phyloP scores from a whole-genome alignment of 345 rosid genomes.

The Citrus mangshanensis region DNA sequence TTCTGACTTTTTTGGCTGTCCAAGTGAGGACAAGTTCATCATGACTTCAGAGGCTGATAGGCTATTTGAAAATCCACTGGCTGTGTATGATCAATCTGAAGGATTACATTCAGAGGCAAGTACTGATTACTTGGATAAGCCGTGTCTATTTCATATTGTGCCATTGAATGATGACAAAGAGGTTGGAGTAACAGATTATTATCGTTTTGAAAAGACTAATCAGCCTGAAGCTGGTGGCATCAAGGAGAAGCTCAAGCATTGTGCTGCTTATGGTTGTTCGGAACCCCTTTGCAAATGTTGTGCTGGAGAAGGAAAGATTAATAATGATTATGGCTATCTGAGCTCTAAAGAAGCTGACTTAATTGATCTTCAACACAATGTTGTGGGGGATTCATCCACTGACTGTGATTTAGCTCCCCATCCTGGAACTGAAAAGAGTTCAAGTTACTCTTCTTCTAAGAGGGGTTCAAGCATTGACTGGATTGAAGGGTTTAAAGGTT shows the following conservation, averaged over 20 bases:
- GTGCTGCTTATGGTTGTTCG: conserved; percentile 14
- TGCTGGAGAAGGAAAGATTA: conserved; percentile 13
- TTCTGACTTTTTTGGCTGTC: conserved; percentile 55
- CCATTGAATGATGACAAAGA: conserved; percentile 17
- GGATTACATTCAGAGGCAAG: conserved; percentile 40
- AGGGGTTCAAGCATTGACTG: conserved; percentile 14
- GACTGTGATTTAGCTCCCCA: conserved; percentile 16
- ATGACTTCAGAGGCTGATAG: conserved; percentile 39
- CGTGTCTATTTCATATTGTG: conserved; percentile 34
- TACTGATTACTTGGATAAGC: conserved; percentile 51
- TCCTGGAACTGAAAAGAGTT: conserved; percentile 2
- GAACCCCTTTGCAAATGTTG: conserved; percentile 20
- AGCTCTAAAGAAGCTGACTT: conserved; percentile 27
- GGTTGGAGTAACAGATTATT: conserved; percentile 20
- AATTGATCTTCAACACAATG: conserved; percentile 18
- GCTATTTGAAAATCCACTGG: conserved; percentile 34
- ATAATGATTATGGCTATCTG: conserved; percentile 7
- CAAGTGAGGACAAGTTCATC: conserved; percentile 77
- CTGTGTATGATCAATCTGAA: conserved; percentile 33
- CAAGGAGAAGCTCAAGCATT: conserved; percentile 12
- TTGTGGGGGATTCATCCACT: conserved; percentile 9
- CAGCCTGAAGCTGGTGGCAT: conserved; percentile 12
- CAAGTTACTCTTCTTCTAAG: conserved; percentile 9
- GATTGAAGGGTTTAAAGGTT: conserved; percentile 24
- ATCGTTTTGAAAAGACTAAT: conserved; percentile 25